Percentiles rank a stretch among this genome's conserved stretches.
Evolutionary conservation across 2,329 filamentous ascomycete species (phyloP).

Genomic region (Didymella pinodella): DNA sequence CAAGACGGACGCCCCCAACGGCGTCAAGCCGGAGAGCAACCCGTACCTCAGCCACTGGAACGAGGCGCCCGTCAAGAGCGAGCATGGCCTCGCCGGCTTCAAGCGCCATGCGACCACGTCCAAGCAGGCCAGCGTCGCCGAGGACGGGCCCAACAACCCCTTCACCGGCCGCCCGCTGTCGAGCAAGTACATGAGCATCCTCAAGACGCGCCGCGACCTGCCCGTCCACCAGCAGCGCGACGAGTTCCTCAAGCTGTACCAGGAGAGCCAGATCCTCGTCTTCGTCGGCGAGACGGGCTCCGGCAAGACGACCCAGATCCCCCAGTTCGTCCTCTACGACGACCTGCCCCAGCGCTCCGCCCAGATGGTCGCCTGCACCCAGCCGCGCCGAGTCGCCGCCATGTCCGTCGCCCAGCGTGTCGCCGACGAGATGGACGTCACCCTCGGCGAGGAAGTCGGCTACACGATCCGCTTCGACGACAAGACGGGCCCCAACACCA

Average conservation of each 20-base stretch:
- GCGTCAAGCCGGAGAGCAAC: constrained; percentile 65
- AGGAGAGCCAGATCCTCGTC: constrained; percentile 92
- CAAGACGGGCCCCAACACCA: constrained; percentile 83
- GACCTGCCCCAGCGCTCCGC: constrained; percentile 85
- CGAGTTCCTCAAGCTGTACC: constrained; percentile 93
- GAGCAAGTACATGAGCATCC: constrained; percentile 86
- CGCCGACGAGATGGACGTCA: constrained; percentile 91
- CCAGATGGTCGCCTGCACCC: constrained; percentile 96
- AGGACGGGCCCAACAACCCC: constrained; percentile 83
- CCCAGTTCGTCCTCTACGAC: constrained; percentile 97
- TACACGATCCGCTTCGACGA: constrained; percentile 99
- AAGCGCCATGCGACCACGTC: constrained; percentile 83
- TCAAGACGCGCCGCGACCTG: constrained; percentile 82
- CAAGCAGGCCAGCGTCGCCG: constrained; percentile 73
- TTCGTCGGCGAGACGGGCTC: constrained; percentile 99
- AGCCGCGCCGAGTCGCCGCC: constrained; percentile 94
- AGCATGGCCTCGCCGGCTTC: constrained; percentile 65
- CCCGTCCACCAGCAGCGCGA: constrained; percentile 92
- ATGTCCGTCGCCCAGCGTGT: constrained; percentile 99
- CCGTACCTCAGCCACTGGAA: constrained; percentile 93
- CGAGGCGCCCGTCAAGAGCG: constrained; percentile 57
- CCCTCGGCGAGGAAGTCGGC: constrained; percentile 89
- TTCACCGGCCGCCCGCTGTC: constrained; percentile 83
- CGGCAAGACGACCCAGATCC: constrained; percentile 98
- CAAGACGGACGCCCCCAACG: constrained; percentile 36